These are phyloP conservation scores for Paramecium bursaria DNA, from an alignment of 73 alveolate species.

Conservation along the genomic window DNA sequence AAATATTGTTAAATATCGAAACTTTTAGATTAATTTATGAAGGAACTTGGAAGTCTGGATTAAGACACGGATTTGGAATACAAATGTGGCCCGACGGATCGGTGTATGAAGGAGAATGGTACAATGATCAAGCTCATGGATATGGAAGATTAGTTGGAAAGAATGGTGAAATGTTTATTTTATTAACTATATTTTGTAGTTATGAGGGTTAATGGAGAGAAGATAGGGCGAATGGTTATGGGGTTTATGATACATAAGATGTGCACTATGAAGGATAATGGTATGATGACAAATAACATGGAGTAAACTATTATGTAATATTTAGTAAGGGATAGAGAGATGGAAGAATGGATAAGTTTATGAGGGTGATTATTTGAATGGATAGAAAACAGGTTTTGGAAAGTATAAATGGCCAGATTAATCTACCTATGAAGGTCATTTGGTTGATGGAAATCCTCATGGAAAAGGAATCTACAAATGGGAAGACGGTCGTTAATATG, in stretches of 20 bases:
- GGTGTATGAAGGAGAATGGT: conserved; percentile 28
- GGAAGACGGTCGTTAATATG: conserved; percentile 67
- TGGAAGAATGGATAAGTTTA: no score
- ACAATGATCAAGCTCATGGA: conserved; percentile 63
- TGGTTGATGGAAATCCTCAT: neutral
- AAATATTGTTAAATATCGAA: no score
- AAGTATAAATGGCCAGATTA: conserved; percentile 13
- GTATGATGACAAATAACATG: conserved; percentile 46
- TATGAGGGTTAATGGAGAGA: conserved; percentile 70
- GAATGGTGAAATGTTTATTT: neutral
- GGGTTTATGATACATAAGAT: conserved; percentile 17
- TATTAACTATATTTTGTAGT: neutral
- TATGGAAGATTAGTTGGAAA: conserved; percentile 56
- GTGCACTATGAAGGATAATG: conserved; percentile 10
- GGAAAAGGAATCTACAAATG: conserved; percentile 41
- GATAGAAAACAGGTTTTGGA: no score
- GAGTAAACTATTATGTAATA: neutral
- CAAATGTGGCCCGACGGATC: conserved; percentile 13
- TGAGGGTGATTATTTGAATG: no score
- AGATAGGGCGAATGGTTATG: conserved; percentile 49
- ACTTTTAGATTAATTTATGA: no score
- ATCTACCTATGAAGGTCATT: conserved; percentile 47
- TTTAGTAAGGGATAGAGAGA: no score
- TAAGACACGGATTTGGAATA: conserved; percentile 49
- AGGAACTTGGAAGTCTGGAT: conserved; percentile 48